phyloP scores from a whole-genome alignment of 2,329 filamentous ascomycete genomes.

The Microascus cirrosus region DNA sequence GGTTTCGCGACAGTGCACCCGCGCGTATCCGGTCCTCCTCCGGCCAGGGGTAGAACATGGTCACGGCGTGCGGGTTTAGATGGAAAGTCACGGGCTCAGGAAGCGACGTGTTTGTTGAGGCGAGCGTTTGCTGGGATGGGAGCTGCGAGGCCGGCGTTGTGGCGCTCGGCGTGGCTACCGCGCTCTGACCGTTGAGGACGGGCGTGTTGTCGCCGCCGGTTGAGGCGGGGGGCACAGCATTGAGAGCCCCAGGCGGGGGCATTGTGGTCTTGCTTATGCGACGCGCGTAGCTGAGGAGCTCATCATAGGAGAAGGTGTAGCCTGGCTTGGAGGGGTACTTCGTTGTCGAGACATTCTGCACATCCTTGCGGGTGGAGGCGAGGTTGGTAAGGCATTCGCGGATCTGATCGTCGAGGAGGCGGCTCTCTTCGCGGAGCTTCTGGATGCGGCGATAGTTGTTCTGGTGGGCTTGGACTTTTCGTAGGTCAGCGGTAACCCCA shows the following conservation, averaged over 20 bases:
- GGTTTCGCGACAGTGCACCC: conserved; percentile 55
- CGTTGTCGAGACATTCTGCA: conserved; percentile 51
- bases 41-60: conserved; percentile 69
- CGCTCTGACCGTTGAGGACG: conserved; percentile 7
- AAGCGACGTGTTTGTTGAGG: conserved; percentile 26
- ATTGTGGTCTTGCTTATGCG: conserved; percentile 72
- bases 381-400: conserved; percentile 59
- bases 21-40: conserved; percentile 55
- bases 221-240: conserved; percentile 19
- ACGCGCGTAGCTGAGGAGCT: conserved; percentile 67
- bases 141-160: conserved; percentile 11
- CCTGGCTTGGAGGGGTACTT: conserved; percentile 37
- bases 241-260: conserved; percentile 46
- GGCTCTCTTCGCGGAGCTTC: conserved; percentile 53
- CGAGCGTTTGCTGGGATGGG: conserved; percentile 18
- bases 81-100: conserved; percentile 36
- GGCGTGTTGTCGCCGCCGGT: conserved; percentile 13
- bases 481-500: background rate
- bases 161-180: conserved; percentile 9
- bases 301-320: conserved; percentile 54
- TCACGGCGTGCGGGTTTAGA: conserved; percentile 43
- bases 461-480: conserved; percentile 60
- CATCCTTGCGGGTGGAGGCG: conserved; percentile 61
- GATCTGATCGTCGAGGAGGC: conserved; percentile 59
- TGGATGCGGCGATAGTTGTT: conserved; percentile 60